A percentile compares a stretch with the other conserved stretches of the same genome.
phyloP scores from a whole-genome alignment of 352 stramenopile species.

The Globisporangium paroecandrum region DNA sequence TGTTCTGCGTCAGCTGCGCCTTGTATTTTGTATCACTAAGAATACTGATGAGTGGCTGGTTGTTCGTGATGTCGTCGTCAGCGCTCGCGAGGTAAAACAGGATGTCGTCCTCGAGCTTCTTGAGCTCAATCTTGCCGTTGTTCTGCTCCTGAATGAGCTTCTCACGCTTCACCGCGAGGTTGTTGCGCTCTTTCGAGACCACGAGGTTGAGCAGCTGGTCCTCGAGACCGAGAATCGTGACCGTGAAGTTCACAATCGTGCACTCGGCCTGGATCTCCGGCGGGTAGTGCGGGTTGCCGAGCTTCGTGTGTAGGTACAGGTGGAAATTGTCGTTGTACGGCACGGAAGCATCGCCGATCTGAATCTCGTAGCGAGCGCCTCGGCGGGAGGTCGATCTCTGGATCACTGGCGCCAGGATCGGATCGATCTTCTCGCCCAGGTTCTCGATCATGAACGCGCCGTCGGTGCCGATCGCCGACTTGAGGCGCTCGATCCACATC shows the following conservation, averaged over 20 bases:
- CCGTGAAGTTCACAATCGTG: slow-evolving; percentile 95
- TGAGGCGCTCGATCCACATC: slow-evolving; percentile 92
- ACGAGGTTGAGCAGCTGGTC: slow-evolving; percentile 92
- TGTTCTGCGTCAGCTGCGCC: slow-evolving; percentile 87
- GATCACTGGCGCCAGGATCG: slow-evolving; percentile 92
- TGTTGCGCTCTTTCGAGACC: slow-evolving; percentile 89
- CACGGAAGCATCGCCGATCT: slow-evolving; percentile 92
- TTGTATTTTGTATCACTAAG: slow-evolving; percentile 95
- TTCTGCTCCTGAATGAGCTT: slow-evolving; percentile 94
- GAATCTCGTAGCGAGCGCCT: slow-evolving; percentile 92
- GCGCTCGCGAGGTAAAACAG: slow-evolving; percentile 93
- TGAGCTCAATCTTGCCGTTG: slow-evolving; percentile 95
- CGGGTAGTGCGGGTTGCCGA: slow-evolving; percentile 93
- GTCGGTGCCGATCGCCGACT: slow-evolving; percentile 91
- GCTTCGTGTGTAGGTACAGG: slow-evolving; percentile 94
- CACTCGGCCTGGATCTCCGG: slow-evolving; percentile 94
- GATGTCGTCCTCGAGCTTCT: slow-evolving; percentile 95
- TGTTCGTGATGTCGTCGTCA: slow-evolving; percentile 97
- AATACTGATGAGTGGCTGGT: slow-evolving; percentile 95
- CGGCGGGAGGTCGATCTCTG: slow-evolving; percentile 92
- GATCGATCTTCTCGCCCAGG: slow-evolving; percentile 92
- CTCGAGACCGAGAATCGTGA: slow-evolving; percentile 90
- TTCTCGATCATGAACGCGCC: slow-evolving; percentile 94
- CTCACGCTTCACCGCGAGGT: slow-evolving; percentile 82
- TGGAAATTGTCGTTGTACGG: slow-evolving; percentile 94